Percentiles rank a stretch among this genome's conserved stretches.
phyloP scores from a whole-genome alignment of 2,329 filamentous ascomycete species.

The Aspergillus brasiliensis region DNA sequence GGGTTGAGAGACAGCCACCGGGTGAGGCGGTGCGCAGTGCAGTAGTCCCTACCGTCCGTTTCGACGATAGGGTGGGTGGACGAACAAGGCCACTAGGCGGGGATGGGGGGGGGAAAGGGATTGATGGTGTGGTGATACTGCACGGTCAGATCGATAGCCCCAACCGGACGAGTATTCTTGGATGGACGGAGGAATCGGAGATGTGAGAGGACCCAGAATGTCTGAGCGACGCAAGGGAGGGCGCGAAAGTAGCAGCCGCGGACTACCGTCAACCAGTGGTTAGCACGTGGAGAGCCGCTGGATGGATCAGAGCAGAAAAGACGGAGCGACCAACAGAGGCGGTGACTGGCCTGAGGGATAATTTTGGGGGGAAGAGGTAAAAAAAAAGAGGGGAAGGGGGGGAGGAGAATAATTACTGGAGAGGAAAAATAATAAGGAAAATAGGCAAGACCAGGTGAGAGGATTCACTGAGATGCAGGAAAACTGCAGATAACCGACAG shows the following conservation, averaged over 20 bases:
- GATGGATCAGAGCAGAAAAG: slow-evolving; percentile 15
- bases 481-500: slow-evolving; percentile 25
- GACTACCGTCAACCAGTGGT: slow-evolving; percentile 24
- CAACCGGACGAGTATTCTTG: slow-evolving; percentile 16
- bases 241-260: slow-evolving; percentile 23
- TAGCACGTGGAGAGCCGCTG: slow-evolving; percentile 29
- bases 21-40: slow-evolving; percentile 28
- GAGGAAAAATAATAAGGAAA: slow-evolving; percentile 3
- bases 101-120: neutral
- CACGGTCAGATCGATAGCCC: slow-evolving; percentile 21
- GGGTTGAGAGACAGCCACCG: slow-evolving; percentile 23
- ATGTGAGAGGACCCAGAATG: slow-evolving; percentile 24
- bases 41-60: slow-evolving; percentile 21
- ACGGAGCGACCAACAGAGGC: slow-evolving; percentile 7
- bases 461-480: slow-evolving; percentile 14
- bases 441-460: slow-evolving; percentile 2
- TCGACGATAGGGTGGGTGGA: slow-evolving; percentile 16
- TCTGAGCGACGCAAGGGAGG: slow-evolving; percentile 25
- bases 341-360: slow-evolving; percentile 8
- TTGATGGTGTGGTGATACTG: slow-evolving; percentile 18
- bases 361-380: no score
- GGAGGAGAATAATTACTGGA: neutral
- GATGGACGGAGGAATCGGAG: slow-evolving; percentile 17
- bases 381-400: neutral
- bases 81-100: slow-evolving; percentile 6